Evolutionary conservation across 306 rosid genomes (phyloP), one percentile per base, ranked within the genome.

Genomic region (Crotalaria pallida): DNA sequence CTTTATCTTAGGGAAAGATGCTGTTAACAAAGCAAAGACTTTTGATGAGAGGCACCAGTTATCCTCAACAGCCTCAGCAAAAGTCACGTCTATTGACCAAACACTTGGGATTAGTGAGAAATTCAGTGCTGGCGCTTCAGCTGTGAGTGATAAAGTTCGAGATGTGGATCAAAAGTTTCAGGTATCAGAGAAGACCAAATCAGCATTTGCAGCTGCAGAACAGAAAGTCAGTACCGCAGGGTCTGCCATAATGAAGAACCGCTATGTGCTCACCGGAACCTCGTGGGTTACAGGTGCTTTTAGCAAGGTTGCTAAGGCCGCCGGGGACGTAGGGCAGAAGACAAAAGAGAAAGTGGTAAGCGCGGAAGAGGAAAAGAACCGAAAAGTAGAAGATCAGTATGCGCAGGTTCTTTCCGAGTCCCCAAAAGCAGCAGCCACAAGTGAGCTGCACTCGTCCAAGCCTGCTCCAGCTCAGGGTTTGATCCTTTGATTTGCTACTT

Each of bases 81-180:
- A 84, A 76, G 98, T 94, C 65, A 80, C 85, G 60, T 88, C 96
- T 31, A 19, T 94, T 31, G 98, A 94, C 80, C 90, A 94, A 67
- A 94, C 88, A 71, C 84, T 94, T 24, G 98, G 98, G 50, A 56
- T 94, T 5, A 88, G 75, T 13, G 97, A 94, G 83, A 94, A 94
- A 80, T 62, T 94, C 51, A 89, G 83, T 23, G 97, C 84, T 13
- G 98, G 98, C 36, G 90, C 97, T 43, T 62, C 89, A 33, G 86
- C 66, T 58, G 92, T 94, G 75, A 13, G 97, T 34, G 97, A 58
- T 66, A 91, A 88, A 74, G 96, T 94, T 49, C 86, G 95, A 5
- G 97, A 88, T 64, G 96, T 94, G 80, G 98, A 94, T 72, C 96
- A 94, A 79, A 94, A 90, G 69, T 87, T 94, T 66, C 98, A 88